A percentile compares a stretch with the other conserved stretches of the same genome.
Conservation (phyloP, 306 rosid species). For the Inga leiocalycina region DNA sequence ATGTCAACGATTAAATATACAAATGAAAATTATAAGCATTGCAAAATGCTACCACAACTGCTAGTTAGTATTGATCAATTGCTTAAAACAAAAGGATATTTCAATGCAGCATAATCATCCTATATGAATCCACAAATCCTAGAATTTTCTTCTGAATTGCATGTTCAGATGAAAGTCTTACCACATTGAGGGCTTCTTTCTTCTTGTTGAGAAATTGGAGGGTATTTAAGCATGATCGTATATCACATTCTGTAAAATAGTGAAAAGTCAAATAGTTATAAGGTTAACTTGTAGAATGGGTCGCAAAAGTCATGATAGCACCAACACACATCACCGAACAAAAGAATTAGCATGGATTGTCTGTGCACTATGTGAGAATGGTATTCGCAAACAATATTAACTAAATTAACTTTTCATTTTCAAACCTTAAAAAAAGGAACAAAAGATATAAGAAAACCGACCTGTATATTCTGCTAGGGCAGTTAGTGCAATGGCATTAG, state of each 20-base stretch:
- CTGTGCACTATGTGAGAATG: not conserved
- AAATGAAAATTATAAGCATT: not conserved
- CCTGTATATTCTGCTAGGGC: conserved; percentile 90
- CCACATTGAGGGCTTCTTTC: conserved; percentile 78
- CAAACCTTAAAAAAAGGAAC: conserved; percentile 22
- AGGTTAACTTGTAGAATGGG: conserved; percentile 14
- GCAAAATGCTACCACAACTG: conserved; percentile 9
- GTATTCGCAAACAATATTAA: conserved; percentile 9
- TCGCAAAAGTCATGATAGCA: not conserved
- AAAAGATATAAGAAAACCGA: conserved; percentile 34
- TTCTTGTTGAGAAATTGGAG: conserved; percentile 90
- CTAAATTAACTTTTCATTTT: conserved; percentile 11
- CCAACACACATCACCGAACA: conserved; percentile 10
- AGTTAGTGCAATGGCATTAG: conserved; percentile 73
- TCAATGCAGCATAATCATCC: conserved; percentile 16
- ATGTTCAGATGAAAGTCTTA: conserved; percentile 44
- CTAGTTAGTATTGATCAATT: not conserved
- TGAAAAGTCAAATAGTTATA: conserved; percentile 28
- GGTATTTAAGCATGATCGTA: conserved; percentile 96
- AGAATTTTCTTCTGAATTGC: conserved; percentile 15
- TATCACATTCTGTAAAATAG: conserved; percentile 79
- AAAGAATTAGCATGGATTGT: conserved; percentile 7
- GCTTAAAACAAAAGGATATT: conserved; percentile 18
- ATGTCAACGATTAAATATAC: not conserved
- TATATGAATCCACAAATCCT: conserved; percentile 1